Evolutionary conservation across 306 rosid species (phyloP), one percentile per base, ranked within the genome.

Genomic region (Castanospermum australe): DNA sequence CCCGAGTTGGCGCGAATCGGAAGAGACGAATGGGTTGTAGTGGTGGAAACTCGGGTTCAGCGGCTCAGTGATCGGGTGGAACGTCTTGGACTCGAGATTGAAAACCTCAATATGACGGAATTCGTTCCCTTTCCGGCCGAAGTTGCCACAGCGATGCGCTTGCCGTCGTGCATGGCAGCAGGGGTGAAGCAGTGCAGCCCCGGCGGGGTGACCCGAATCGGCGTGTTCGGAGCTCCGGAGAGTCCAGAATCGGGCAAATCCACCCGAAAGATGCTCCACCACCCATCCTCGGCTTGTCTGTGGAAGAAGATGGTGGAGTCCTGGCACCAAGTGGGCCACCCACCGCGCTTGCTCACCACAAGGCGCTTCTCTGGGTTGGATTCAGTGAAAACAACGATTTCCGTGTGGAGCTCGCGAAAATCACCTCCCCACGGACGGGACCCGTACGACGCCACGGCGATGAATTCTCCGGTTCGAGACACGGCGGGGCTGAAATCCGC

Each of bases 271-370:
- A 94, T 86, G 91, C 97, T 89, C 99, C 93, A 91, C 95, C 99
- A 94, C 1, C 95, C 97, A 35, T 92, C 93, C 0, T 90, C 89
- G 0, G 90, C 91, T 48, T 59, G 68, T 28, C 88, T 83, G 48
- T 94, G 99, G 28, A 91, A 94, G 81, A 84, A 94, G n/a, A 94
- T 13, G 0, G 81, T 83, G 0, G 89, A 70, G 52, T 92, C 97
- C 4, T 86, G 86, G 8, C 79, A 91, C 97, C 97, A 94, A 4
- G 98, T 84, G 15, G 98, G 98, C 97, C 98, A 94, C 9, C 98
- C 97, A 1, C 98, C 98, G 50, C 64, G 83, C 18, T 84, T 75
- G 33, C 87, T 76, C 73, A 89, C 75, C 2, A 72, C 63, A 0
- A 83, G 22, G 0, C 96, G 89, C 20, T 65, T 47, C 13, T 7